phyloP scores from a whole-genome alignment of 2,329 filamentous ascomycete genomes.

The Ascocoryne sarcoides region DNA sequence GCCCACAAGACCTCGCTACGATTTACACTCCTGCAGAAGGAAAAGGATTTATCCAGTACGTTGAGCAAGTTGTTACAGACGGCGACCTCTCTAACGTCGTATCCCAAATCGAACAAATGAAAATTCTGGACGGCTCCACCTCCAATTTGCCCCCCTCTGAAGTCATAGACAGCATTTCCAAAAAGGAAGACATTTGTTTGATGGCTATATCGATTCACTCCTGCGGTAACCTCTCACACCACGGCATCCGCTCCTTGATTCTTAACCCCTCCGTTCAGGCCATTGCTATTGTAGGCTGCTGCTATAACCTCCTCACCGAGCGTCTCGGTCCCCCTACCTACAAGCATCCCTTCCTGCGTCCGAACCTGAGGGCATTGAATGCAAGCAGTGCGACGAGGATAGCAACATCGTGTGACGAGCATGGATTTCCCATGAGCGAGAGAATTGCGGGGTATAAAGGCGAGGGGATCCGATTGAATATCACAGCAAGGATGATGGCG shows the following conservation, averaged over 20 bases:
- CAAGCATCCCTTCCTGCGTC: constrained; percentile 71
- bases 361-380: constrained; percentile 56
- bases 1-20: constrained; percentile 40
- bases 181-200: constrained; percentile 40
- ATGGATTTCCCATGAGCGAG: constrained; percentile 89
- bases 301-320: constrained; percentile 94
- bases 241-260: constrained; percentile 77
- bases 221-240: constrained; percentile 94
- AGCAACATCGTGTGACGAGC: constrained; percentile 61
- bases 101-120: constrained; percentile 45
- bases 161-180: constrained; percentile 12
- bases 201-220: constrained; percentile 96
- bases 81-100: constrained; percentile 63
- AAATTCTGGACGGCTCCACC: constrained; percentile 12
- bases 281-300: constrained; percentile 95
- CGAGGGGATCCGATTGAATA: constrained; percentile 73
- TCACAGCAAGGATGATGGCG: constrained; percentile 96
- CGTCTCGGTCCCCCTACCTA: constrained; percentile 78
- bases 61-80: constrained; percentile 64
- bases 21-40: constrained; percentile 50
- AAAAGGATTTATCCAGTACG: constrained; percentile 66
- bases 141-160: constrained; percentile 4
- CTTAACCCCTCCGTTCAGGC: constrained; percentile 77
- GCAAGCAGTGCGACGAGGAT: constrained; percentile 53
- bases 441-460: constrained; percentile 50